Conservation (phyloP, 2,329 filamentous ascomycete genomes). For the Didymella arachidicola region DNA sequence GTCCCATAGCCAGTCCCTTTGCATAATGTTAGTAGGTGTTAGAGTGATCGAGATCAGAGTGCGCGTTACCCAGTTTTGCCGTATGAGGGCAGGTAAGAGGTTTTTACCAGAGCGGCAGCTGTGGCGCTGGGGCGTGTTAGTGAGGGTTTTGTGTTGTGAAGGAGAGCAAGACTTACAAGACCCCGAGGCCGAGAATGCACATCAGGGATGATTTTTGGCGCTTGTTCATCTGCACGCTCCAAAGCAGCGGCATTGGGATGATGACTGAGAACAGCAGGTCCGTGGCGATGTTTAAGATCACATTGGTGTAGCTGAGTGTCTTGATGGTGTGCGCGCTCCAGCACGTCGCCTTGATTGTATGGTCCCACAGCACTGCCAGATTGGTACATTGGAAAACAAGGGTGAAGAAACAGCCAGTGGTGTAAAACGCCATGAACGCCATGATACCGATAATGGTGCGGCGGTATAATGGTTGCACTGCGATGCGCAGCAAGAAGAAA, state of each 20-base stretch:
- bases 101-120: conserved; percentile 54
- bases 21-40: too few relatives aligned
- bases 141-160: background rate
- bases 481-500: conserved; percentile 58
- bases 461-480: conserved; percentile 52
- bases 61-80: conserved; percentile 49
- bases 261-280: conserved; percentile 55
- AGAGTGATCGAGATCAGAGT: too few relatives aligned
- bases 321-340: conserved; percentile 53
- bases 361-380: conserved; percentile 57
- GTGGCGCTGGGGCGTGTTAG: conserved; percentile 39
- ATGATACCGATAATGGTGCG: conserved; percentile 55
- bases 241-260: conserved; percentile 47
- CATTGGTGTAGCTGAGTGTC: conserved; percentile 57
- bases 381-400: conserved; percentile 60
- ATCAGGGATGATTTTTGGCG: conserved; percentile 54
- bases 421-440: conserved; percentile 56
- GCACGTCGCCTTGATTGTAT: conserved; percentile 50
- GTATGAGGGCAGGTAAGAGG: conserved; percentile 44
- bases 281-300: conserved; percentile 52
- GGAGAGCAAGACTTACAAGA: conserved; percentile 45
- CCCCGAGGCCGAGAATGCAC: conserved; percentile 54
- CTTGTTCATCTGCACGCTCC: conserved; percentile 49
- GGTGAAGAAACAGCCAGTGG: conserved; percentile 56
- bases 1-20: conserved; percentile 37